Base-by-base conservation (phyloP, 192 early-diverging fungal species). In the Coemansia guatemalensis region DNA sequence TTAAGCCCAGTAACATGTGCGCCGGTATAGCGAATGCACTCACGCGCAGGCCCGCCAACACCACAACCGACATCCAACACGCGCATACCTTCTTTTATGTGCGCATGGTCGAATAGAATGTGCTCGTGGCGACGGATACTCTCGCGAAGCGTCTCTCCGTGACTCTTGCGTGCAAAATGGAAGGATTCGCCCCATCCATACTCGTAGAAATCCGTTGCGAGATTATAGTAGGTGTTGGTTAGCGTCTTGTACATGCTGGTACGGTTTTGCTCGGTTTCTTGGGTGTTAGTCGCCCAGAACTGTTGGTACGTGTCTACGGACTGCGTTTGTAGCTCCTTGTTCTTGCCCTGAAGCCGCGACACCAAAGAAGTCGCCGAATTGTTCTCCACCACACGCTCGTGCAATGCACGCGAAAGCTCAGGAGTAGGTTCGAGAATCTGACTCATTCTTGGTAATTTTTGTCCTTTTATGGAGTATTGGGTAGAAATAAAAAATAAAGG, bases 21-120 rank as follows among this genome's bases (percentile, higher is more conserved):
- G 18, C 92, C 94, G n/a, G 89, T 88, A 61, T 97, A 92, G 60
- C 90, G 85, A 53, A 88, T 85, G 68, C 95, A 94, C 62, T 98
- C 95, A 54, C 96, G 89, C n/a, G 92, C 86, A 17, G 96, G 96
- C 4, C 96, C 96, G 60, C 93, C 96, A 58, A 98, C 95, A 64
- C 96, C 96, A 68, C 96, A 97, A 24, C 96, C 96, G 50, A 98
- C 91, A 67, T 98, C 96, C 26, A 97, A 82, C 29, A 94, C 91
- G 35, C 83, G 78, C 84, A 86, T 86, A 29, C 81, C 82, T n/a
- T 84, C 63, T 62, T 84, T 82, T 58, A 96, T 82, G 18, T 82
- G 85, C 26, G 91, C 90, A 53, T 88, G 78, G 49, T 87, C 75
- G 20, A 92, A 93, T 39, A 98, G 82, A 60, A 83, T 89, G 71